Evolutionary conservation across 805 yeast genomes (phyloP), one percentile per base, ranked within the genome.

Genomic region (Ogataea nonfermentans): DNA sequence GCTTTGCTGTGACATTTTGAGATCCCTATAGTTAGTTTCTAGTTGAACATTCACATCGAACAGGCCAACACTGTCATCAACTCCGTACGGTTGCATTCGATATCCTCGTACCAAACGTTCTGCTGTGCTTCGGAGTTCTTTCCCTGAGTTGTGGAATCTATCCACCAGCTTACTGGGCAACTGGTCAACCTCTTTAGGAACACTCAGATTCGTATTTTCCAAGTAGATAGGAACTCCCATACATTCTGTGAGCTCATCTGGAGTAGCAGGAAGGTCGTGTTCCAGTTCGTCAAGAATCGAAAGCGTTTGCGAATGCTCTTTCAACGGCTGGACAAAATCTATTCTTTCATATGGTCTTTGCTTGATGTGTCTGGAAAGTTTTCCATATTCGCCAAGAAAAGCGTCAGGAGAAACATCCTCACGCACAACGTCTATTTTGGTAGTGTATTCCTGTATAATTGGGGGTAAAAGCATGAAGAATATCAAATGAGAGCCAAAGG

Each of bases 401-500:
- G 53, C 40, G 19, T 52, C 59, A 1, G 35, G 16, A 8, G 57
- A 34, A 4, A 53, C 44, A 16, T 59, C 61, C 39, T 59, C 63
- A 27, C 57, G 47, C 5, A 48, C 36, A n/a, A 59, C 59, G 27
- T 59, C 59, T 19, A 59, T 55, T 12, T 48, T 50, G 1, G 63
- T 57, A 16, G 60, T 46, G 33, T 47, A 54, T 37, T 54, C 49
- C 34, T 56, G 49, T 22, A 57, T 49, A 11, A 55, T 32, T 5
- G 60, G 56, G 17, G 63, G 63, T 12, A 59, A 35, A 5, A 59
- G 31, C 52, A 57, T 45, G 28, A 57, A 57, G 44, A 59, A 59
- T 6, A 59, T 52, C 33, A 59, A 38, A 44, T 59, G 63, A 6
- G 63, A 59, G 3, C 62, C 52, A 47, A 56, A 59, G 5, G 63